Base-by-base conservation (phyloP, 495 filamentous ascomycete genomes). In the Neurospora sublineolata region DNA sequence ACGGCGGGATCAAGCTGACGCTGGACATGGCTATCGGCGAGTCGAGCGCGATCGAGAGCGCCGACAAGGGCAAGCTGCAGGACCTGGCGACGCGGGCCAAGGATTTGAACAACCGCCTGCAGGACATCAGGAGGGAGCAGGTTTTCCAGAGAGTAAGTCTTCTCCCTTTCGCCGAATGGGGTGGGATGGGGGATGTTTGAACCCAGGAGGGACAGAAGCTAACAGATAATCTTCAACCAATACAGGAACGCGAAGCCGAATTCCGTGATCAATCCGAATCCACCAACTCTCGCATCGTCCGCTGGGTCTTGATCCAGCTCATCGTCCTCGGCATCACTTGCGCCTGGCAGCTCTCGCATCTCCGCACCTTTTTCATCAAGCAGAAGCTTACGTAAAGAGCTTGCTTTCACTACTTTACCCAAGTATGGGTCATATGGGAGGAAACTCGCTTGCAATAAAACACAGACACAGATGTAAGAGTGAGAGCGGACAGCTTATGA, bases 301-400 rank as follows among this genome's bases (percentile, higher is more conserved):
- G 93, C 71, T 99, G 95, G 95, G 93, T 94, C 60, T 80, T 97
- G 70, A 89, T 98, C 72, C 95, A 99, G 81, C 82, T 97, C 67
- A 86, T 89, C 71, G 89, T 99, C n/a, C 84, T 99, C 44, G 93
- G 91, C 37, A 86, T 91, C 67, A 96, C 95, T 37, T 99, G 95
- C 81, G 93, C 95, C 70, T 99, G 95, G 95, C 95, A 99, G 82
- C 86, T 99, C 39, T 96, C 93, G 14, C 94, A 98, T 81, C 87
- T 99, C 70, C 86, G 95, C 70, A 91, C 92, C 30, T 99, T 99
- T 86, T 99, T 99, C 84, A 99, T 99, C 85, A 99, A 99, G 87
- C 95, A 99, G 84, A 99, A 99, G 85, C 87, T 99, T 78, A 98
- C 95, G 67, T 95, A 83, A 60, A 64, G 20, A 27, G 41, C 33